Conservation (phyloP, 495 filamentous ascomycete genomes). For the Cetradonia linearis region DNA sequence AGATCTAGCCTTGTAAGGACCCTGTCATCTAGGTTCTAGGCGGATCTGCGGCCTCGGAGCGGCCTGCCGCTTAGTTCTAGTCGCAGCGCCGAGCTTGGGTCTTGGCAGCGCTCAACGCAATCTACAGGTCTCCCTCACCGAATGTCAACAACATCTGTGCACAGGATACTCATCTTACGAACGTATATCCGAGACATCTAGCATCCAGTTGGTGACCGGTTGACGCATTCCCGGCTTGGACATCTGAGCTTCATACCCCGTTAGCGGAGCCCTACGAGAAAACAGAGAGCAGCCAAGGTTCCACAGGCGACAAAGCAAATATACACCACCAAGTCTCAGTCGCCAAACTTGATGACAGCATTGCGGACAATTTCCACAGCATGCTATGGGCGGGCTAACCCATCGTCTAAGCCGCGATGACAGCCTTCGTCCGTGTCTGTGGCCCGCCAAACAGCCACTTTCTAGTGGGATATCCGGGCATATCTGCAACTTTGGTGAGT, state of each 20-base stretch:
- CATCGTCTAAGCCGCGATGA: slow-evolving; percentile 43
- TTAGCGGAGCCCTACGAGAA: not conserved
- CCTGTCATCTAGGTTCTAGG: not conserved
- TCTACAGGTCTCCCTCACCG: slow-evolving; percentile 12
- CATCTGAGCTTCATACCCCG: not conserved
- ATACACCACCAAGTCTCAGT: not conserved
- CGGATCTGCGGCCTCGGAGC: slow-evolving; percentile 17
- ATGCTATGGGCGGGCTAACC: slow-evolving; percentile 26
- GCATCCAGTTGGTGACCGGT: not conserved
- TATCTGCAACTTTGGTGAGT: slow-evolving; percentile 91
- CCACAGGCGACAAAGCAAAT: not conserved
- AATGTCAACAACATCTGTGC: not conserved
- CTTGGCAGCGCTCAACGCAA: slow-evolving; percentile 11
- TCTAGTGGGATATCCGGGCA: slow-evolving; percentile 92
- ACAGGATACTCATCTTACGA: not conserved
- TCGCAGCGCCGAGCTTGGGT: not conserved
- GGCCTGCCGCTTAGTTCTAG: slow-evolving; percentile 6
- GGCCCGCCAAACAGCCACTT: slow-evolving; percentile 96
- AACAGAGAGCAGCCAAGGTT: slow-evolving; percentile 2
- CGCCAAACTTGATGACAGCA: slow-evolving; percentile 3
- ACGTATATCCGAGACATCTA: not conserved
- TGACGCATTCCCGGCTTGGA: not conserved
- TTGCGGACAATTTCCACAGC: slow-evolving; percentile 10
- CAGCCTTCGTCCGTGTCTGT: slow-evolving; percentile 92
- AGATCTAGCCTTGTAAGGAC: slow-evolving; percentile 11